phyloP scores from a whole-genome alignment of 2,329 filamentous ascomycete genomes.

The Aspergillus amoenus region DNA sequence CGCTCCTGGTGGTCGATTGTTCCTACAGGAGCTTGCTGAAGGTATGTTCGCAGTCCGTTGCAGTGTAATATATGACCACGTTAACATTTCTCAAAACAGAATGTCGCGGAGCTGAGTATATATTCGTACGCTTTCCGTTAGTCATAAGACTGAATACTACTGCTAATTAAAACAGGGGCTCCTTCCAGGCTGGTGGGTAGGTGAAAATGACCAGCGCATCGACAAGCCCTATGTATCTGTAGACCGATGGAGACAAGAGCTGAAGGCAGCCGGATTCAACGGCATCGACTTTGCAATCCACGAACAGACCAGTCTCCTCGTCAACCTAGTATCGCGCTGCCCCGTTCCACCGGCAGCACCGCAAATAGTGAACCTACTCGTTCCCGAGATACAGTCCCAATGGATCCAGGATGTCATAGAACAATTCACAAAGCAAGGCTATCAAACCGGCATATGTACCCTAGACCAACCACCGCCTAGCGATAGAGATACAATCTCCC shows the following conservation, averaged over 20 bases:
- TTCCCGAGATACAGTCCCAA: background rate
- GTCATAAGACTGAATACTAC: too few relatives aligned
- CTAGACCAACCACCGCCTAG: background rate
- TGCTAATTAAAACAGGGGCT: background rate
- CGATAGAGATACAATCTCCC: background rate
- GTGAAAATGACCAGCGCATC: background rate
- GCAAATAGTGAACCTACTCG: background rate
- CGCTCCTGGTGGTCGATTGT: background rate
- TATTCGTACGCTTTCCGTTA: background rate
- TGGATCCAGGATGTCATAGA: background rate
- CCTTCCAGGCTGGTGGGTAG: constrained; percentile 13
- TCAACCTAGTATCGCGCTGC: background rate
- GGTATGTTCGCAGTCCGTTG: background rate
- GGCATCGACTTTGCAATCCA: constrained; percentile 1
- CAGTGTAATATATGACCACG: too few relatives aligned
- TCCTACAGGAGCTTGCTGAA: constrained; percentile 7
- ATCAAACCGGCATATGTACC: background rate
- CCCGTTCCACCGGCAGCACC: background rate
- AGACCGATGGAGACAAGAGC: background rate
- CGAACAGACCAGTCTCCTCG: background rate
- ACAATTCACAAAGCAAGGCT: background rate
- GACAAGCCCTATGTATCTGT: constrained; percentile 2
- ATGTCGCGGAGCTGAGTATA: background rate
- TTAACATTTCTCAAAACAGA: too few relatives aligned
- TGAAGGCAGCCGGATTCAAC: constrained; percentile 3